Conservation (phyloP, 768 basidiomycete genomes). For the Leccinum disarticulatum region DNA sequence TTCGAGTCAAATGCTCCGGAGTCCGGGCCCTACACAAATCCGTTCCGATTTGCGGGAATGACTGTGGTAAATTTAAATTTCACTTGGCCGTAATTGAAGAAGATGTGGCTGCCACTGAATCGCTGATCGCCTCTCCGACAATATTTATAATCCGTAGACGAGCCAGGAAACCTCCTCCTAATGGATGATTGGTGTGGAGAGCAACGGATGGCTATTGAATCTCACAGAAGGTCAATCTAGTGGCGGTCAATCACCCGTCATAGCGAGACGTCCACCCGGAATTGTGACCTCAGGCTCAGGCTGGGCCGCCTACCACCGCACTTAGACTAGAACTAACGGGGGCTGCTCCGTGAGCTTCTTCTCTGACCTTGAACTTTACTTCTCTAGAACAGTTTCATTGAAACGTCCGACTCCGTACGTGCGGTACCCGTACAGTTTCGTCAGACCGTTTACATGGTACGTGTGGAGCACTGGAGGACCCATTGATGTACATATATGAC, state of each 20-base stretch:
- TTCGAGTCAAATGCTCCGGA: neutral
- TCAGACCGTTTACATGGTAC: neutral
- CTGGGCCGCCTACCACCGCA: neutral
- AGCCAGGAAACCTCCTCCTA: neutral
- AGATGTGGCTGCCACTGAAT: neutral
- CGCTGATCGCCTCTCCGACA: too few species aligned
- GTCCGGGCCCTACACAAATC: neutral
- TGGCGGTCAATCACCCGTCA: neutral
- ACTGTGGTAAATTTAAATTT: neutral
- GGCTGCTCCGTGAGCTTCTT: neutral
- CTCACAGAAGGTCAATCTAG: neutral
- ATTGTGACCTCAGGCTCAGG: neutral
- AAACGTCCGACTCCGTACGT: neutral
- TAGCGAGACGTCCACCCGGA: neutral
- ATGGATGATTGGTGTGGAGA: neutral
- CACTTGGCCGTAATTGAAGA: neutral
- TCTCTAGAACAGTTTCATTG: neutral
- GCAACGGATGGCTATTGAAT: neutral
- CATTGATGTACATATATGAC: neutral
- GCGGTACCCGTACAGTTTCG: neutral
- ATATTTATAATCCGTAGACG: neutral
- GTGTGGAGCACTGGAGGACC: neutral
- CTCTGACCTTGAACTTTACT: neutral
- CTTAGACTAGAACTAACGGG: neutral
- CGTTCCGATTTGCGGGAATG: neutral